Evolutionary conservation across 2,329 filamentous ascomycete genomes (phyloP).

Genomic region (Dendrostoma leiphaemia): DNA sequence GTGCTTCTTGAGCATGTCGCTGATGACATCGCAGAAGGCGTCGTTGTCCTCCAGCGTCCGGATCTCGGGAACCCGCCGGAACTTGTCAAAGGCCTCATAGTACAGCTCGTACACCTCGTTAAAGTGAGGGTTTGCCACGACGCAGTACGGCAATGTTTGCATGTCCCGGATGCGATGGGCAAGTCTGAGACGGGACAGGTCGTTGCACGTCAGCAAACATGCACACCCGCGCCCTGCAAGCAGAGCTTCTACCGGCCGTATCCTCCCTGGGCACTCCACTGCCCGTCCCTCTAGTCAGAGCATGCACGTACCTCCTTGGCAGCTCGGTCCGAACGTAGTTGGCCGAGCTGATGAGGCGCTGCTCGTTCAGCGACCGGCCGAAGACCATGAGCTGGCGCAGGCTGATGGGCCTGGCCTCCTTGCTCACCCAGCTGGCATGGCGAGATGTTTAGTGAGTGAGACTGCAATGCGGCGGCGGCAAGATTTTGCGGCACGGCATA

Average conservation of each 20-base stretch:
- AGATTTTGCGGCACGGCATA: conserved; percentile 39
- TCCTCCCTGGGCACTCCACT: background rate
- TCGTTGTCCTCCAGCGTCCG: conserved; percentile 89
- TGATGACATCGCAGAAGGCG: conserved; percentile 75
- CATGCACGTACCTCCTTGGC: conserved; percentile 66
- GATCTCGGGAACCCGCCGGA: conserved; percentile 81
- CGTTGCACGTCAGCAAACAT: conserved; percentile 5
- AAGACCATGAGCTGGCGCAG: conserved; percentile 96
- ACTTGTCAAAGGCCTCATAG: conserved; percentile 91
- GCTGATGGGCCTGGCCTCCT: conserved; percentile 92
- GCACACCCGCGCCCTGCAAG: background rate
- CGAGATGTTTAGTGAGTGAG: background rate
- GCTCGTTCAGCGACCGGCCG: conserved; percentile 87
- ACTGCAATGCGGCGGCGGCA: no score
- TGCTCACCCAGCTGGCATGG: conserved; percentile 81
- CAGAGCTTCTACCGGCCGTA: background rate
- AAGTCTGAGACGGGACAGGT: conserved; percentile 51
- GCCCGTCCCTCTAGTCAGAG: no score
- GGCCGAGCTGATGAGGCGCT: conserved; percentile 85
- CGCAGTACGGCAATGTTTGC: conserved; percentile 92
- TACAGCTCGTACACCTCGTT: conserved; percentile 96
- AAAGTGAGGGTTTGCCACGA: conserved; percentile 93
- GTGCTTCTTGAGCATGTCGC: conserved; percentile 79
- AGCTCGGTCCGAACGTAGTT: conserved; percentile 97
- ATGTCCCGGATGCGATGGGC: conserved; percentile 96